A percentile compares a stretch with the other conserved stretches of the same genome.
Evolutionary conservation across 2,329 filamentous ascomycete species (phyloP).

Genomic region (Coniella lustricola): DNA sequence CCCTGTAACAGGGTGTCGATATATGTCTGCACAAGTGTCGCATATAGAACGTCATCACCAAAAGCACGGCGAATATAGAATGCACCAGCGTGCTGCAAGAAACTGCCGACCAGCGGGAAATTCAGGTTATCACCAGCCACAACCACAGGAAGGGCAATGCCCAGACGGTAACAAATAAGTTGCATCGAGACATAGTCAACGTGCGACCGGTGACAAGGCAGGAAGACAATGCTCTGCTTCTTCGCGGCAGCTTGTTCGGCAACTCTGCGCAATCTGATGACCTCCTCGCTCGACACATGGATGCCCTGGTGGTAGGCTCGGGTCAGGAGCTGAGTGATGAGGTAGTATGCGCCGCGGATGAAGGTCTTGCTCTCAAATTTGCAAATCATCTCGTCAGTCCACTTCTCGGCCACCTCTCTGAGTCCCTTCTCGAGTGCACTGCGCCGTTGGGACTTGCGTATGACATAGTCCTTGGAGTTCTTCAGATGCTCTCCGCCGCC

Average conservation of each 20-base stretch:
- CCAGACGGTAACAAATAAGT: slow-evolving; percentile 89
- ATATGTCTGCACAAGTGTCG: slow-evolving; percentile 89
- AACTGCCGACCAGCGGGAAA: slow-evolving; percentile 80
- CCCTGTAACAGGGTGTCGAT: slow-evolving; percentile 86
- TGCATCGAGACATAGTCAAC: slow-evolving; percentile 95
- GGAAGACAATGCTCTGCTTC: slow-evolving; percentile 91
- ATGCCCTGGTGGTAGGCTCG: slow-evolving; percentile 95
- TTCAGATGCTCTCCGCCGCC: slow-evolving; percentile 40
- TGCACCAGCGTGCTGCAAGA: slow-evolving; percentile 90
- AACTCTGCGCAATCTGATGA: slow-evolving; percentile 71
- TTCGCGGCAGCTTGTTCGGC: slow-evolving; percentile 76
- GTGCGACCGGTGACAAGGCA: slow-evolving; percentile 91
- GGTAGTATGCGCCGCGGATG: slow-evolving; percentile 86
- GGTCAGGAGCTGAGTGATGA: slow-evolving; percentile 79
- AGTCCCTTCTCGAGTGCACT: slow-evolving; percentile 65
- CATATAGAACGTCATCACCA: slow-evolving; percentile 84
- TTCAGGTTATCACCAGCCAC: slow-evolving; percentile 96
- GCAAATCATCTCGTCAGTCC: slow-evolving; percentile 96
- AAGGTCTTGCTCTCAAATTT: slow-evolving; percentile 96
- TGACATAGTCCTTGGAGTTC: slow-evolving; percentile 33
- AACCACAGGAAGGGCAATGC: slow-evolving; percentile 80
- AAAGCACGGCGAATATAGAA: slow-evolving; percentile 96
- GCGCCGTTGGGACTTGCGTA: slow-evolving; percentile 47
- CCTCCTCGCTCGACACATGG: slow-evolving; percentile 91
- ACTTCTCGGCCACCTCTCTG: slow-evolving; percentile 72